Evolutionary conservation across 164 flowering plant genomes (phyloP), one percentile per base, ranked within the genome.

Genomic region (Brasenia schreberi): DNA sequence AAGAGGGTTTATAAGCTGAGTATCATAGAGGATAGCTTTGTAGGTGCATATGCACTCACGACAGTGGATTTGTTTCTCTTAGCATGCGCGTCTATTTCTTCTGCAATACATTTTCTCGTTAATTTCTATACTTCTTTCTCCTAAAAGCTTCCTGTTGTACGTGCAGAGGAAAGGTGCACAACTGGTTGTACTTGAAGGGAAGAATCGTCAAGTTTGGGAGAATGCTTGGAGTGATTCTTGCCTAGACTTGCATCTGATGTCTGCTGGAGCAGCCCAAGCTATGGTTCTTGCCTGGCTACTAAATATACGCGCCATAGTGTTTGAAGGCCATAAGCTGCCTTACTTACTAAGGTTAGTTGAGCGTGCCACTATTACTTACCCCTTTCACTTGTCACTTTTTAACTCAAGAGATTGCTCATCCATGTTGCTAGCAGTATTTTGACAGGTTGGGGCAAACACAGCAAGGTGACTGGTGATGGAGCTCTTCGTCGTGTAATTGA

Each of bases 371-470:
- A 12, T 7, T 45, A 7, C 53, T 45, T 45, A 12, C 7, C 12
- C 12, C 53, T 45, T 45, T 45, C 53, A 1, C 12, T 1, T 45
- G 6, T 6, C 10, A 3, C 1, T 5, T 45, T 45, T 2, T 45
- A 45, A 7, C 11, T 3, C 53, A 45, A 45, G 12, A 7, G 53
- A 1, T 45, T 45, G 12, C 53, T 45, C 53, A 12, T 45, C 53
- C 53, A 4, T 12, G 11, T 45, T 12, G 7, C 7, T 12, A 7
- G 53, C 53, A 45, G 53, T 12, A 45, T 45, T 68, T 74, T 93
- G 80, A 93, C 99, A 5, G 99, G 99, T 7, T 94, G 99, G 99
- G 99, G 99, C 43, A 94, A 91, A 68, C 99, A 94, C 77, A 94
- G 99, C 80, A 94, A 94, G 73, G 90, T 94, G 18, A 85, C 84